Base-by-base conservation (phyloP, 2,329 filamentous ascomycete genomes). In the Colletotrichum cereale region DNA sequence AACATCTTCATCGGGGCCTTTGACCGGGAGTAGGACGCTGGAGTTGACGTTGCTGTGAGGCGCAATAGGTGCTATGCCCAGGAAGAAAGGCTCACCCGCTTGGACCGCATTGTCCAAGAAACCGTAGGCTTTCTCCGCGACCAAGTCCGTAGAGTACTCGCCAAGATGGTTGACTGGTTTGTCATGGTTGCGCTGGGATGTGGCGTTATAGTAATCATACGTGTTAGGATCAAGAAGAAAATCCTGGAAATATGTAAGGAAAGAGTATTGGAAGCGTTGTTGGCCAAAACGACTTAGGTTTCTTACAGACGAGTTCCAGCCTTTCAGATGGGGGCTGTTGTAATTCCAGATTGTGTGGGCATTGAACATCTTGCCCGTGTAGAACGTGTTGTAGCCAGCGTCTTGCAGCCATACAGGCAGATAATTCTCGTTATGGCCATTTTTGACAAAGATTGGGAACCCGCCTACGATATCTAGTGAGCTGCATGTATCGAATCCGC, bases 191-290 rank as follows among this genome's bases (percentile, higher is more conserved):
- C 88, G 84, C 72, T 91, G 87, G 77, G 90, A 91, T 5, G 86
- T 90, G 2, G 88, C 84, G 76, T 93, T 92, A 34, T 90, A 84
- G 76, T 93, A 94, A 36, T 87, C 83, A 75, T 93, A 93, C 0
- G 91, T 93, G 74, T 85, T 87, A 0, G 91, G 91, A 72, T 93
- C 90, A 1, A 92, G 81, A 1, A 92, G 81, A 73, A 91, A 85
- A 74, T 78, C 78, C 79, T 79, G 40, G 40, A 11, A 0, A 21
- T 5, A 2, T 6, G 50, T 71, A 1, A 60, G 62, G n/a, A 31
- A n/a, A 10, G 10, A 16, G 16, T 0, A 6, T 10, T 14, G 4
- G 24, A 11, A 12, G 5, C 4, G 1, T 21, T 8, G 0, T 42
- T 2, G 40, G 21, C 21, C 11, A 1, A n/a, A 1, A 34, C 2